Base-by-base conservation (phyloP, 371 early-diverging fungal genomes). In the Haplosporangium sp. region DNA sequence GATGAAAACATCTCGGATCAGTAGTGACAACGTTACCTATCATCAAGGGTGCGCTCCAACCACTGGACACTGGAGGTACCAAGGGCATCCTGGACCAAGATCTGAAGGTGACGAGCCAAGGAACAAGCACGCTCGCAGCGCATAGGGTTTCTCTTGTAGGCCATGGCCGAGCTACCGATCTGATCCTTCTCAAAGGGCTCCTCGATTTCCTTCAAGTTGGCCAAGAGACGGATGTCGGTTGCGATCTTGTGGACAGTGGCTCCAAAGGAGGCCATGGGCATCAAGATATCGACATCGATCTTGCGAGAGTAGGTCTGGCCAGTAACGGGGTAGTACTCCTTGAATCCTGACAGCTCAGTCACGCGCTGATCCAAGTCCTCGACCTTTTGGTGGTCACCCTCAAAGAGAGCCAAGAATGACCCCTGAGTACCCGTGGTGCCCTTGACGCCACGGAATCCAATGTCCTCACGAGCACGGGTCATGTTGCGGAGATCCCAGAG, bases 91-190 rank as follows among this genome's bases (percentile, higher is more conserved):
- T 90, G 90, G 60, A 91, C 88, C 11, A 99, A 89, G n/a, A 94
- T 86, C 93, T 96, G 95, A 69, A 99, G 86, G 81, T 99, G 98
- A 62, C 99, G 94, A n/a, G 97, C 84, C 59, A 99, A 89, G 41
- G 95, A 91, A 87, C 98, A 98, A 42, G 96, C 93, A 73, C 99
- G 95, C 80, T 99, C 99, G 74, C 93, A 94, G 54, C 98, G 93
- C 98, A 99, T 99, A 42, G 99, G 99, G 89, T 99, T 99, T 76
- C 98, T 94, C 93, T 99, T 99, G 87, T 99, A 99, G 62, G 99
- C 98, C 99, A 99, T 98, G 59, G 99, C 99, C 42, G 96, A 96
- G 45, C 94, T 93, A 13, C 99, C 99, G 64, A 99, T 98, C 85
- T 99, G 99, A 83, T 97, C 97, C 87, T 95, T 95, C 84, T 98